A percentile compares a stretch with the other conserved stretches of the same genome.
phyloP scores from a whole-genome alignment of 2,329 filamentous ascomycete genomes.

The Domatiomyces catenatus region DNA sequence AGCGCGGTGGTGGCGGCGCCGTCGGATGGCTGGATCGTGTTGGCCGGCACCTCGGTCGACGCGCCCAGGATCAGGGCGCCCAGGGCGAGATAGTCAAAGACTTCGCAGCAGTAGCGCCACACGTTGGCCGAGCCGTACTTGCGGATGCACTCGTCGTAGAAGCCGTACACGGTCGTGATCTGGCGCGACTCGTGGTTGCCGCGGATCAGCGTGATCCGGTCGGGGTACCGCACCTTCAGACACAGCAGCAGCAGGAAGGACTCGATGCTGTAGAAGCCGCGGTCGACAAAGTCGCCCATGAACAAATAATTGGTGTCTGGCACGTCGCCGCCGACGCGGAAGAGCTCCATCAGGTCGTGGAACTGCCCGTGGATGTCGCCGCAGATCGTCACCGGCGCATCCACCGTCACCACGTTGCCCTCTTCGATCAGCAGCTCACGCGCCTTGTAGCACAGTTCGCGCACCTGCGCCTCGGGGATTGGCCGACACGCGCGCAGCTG shows the following conservation, averaged over 20 bases:
- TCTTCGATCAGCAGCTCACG: conserved; percentile 93
- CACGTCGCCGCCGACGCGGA: conserved; percentile 81
- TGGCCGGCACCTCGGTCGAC: conserved; percentile 40
- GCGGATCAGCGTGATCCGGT: conserved; percentile 89
- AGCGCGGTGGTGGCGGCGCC: conserved; percentile 27
- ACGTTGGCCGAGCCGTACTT: conserved; percentile 97
- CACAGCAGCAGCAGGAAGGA: conserved; percentile 90
- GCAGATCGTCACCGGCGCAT: conserved; percentile 92
- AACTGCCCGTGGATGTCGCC: conserved; percentile 96
- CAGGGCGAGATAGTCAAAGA: conserved; percentile 91
- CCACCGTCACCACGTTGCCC: conserved; percentile 89
- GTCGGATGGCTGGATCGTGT: neutral
- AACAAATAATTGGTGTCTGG: conserved; percentile 95
- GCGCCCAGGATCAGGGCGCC: conserved; percentile 85
- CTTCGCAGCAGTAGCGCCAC: conserved; percentile 92
- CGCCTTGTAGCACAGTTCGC: conserved; percentile 93
- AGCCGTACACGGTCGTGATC: conserved; percentile 94
- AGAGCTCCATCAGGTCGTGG: conserved; percentile 92
- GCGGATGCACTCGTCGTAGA: conserved; percentile 90
- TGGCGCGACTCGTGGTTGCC: conserved; percentile 94
- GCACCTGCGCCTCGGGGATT: conserved; percentile 87
- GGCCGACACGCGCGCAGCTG: conserved; percentile 90
- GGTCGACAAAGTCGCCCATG: conserved; percentile 97
- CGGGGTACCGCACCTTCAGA: conserved; percentile 91
- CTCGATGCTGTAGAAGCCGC: conserved; percentile 94